A percentile compares a stretch with the other conserved stretches of the same genome.
phyloP scores from a whole-genome alignment of 345 rosid species.

The thale cress (Arabidopsis thaliana) region TAIR10.1 NC_003074.8:804501-805000 shows the following conservation, averaged over 20 bases:
- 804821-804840: constrained; percentile 22
- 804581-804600: constrained; percentile 18
- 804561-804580: constrained; percentile 25
- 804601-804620: constrained; percentile 15
- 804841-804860: constrained; percentile 23
- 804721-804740: background rate
- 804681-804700: constrained; percentile 2
- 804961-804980: constrained; percentile 85
- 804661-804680: constrained; percentile 19
- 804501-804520: background rate
- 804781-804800: constrained; percentile 14
- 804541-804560: constrained; percentile 15
- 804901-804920: constrained; percentile 95
- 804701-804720: constrained; percentile 23
- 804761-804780: background rate
- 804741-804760: constrained; percentile 8
- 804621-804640: constrained; percentile 27
- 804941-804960: constrained; percentile 83
- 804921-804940: constrained; percentile 91
- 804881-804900: constrained; percentile 82
- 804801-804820: constrained; percentile 20
- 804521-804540: constrained; percentile 17
- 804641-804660: constrained; percentile 16
- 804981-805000: constrained; percentile 54
- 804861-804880: constrained; percentile 28